phyloP scores from a whole-genome alignment of 106 monocot genomes.

The Phalaenopsis equestris region DNA sequence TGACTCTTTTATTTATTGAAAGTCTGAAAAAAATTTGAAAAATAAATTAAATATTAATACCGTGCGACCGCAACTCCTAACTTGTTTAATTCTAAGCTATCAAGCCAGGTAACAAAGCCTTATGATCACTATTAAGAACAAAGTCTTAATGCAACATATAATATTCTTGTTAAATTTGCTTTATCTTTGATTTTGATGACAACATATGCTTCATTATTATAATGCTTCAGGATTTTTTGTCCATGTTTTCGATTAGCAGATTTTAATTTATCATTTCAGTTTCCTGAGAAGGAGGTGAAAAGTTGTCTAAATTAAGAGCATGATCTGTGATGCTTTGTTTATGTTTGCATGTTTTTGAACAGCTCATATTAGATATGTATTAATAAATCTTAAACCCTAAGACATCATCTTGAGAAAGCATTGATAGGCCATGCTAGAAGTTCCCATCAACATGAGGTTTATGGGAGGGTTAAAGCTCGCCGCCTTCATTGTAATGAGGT shows the following conservation, averaged over 20 bases:
- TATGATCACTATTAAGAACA: too few species aligned
- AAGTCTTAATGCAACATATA: too few species aligned
- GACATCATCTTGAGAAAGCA: background rate
- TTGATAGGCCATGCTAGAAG: background rate
- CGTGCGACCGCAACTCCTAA: too few species aligned
- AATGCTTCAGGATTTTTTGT: too few species aligned
- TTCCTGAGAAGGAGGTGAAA: background rate
- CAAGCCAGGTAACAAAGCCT: too few species aligned
- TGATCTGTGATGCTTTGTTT: background rate
- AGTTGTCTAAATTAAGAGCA: background rate
- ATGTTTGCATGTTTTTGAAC: background rate
- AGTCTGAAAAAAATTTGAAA: too few species aligned
- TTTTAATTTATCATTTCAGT: background rate
- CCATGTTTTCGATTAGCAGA: background rate
- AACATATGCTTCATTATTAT: background rate
- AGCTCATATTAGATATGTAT: background rate
- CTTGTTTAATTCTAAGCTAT: too few species aligned
- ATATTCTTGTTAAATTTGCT: too few species aligned
- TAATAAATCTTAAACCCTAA: background rate
- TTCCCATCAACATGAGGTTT: background rate
- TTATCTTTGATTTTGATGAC: too few species aligned
- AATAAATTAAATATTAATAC: too few species aligned
- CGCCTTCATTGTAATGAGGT: background rate
- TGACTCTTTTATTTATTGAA: too few species aligned
- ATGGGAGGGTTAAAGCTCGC: too few species aligned